Conservation (phyloP, 148 eudicot genomes). For the Cornus kousa region DNA sequence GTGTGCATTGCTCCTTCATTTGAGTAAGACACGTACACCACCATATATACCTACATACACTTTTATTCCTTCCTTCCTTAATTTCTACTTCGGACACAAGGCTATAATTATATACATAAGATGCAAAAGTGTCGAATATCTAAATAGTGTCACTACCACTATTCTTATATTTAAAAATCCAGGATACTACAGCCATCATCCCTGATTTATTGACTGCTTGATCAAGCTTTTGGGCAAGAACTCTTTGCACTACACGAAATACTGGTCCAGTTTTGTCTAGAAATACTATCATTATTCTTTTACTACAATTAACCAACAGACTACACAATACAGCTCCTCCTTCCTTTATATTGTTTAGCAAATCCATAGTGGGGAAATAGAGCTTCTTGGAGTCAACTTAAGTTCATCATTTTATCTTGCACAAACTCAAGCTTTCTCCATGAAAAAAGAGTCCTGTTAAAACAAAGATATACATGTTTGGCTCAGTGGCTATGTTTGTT, state of each 20-base stretch:
- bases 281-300: neutral
- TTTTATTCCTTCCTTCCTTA: too few species aligned
- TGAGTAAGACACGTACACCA: too few species aligned
- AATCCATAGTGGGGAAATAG: too few species aligned
- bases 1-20: too few species aligned
- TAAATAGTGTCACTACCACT: too few species aligned
- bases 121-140: too few species aligned
- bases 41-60: too few species aligned
- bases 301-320: neutral
- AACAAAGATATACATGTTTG: neutral
- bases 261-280: neutral
- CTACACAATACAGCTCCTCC: neutral
- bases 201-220: neutral
- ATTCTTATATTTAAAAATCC: too few species aligned
- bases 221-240: neutral
- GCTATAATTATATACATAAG: too few species aligned
- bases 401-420: neutral
- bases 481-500: neutral
- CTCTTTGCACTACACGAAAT: neutral
- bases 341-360: neutral
- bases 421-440: neutral
- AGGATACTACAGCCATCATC: too few species aligned
- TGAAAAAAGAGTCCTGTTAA: neutral
- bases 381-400: too few species aligned
- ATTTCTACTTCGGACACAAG: too few species aligned